Percentiles rank a stretch among this genome's conserved stretches.
Conservation (phyloP, 805 yeast species). For the Candida arabinofermentans region DNA sequence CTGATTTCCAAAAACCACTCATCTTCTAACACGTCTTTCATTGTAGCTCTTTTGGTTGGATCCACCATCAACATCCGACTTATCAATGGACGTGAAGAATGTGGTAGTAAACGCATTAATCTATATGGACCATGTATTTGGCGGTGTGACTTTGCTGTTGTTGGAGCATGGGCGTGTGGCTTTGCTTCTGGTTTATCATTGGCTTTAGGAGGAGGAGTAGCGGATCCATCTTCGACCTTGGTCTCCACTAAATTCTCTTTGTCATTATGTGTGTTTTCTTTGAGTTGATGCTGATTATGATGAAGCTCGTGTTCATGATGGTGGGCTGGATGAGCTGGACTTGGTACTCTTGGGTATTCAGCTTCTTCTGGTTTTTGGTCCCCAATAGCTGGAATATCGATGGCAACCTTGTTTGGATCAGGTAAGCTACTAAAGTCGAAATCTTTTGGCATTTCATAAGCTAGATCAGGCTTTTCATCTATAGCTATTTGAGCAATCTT, state of each 20-base stretch:
- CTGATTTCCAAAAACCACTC: conserved; percentile 66
- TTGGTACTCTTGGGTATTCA: background rate
- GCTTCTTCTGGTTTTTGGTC: background rate
- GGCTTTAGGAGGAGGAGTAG: conserved; percentile 4
- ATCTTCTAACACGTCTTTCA: conserved; percentile 62
- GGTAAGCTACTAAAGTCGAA: too few relatives aligned
- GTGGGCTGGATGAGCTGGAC: conserved; percentile 1
- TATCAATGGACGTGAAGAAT: conserved; percentile 74
- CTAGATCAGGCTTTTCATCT: background rate
- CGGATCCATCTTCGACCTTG: conserved; percentile 3
- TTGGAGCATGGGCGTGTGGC: conserved; percentile 8
- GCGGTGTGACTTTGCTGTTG: conserved; percentile 37
- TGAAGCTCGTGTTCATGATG: conserved; percentile 31
- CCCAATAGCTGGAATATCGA: background rate
- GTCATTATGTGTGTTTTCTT: conserved; percentile 1
- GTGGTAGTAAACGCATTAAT: conserved; percentile 75
- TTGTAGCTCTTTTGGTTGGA: conserved; percentile 56
- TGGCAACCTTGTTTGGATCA: background rate
- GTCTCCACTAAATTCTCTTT: background rate
- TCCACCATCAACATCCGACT: conserved; percentile 63
- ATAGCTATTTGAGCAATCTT: background rate
- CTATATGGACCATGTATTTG: conserved; percentile 82
- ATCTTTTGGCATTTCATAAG: conserved; percentile 11
- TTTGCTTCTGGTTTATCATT: conserved; percentile 33
- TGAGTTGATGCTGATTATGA: conserved; percentile 25